These are phyloP conservation scores for Wickerhamiella spandovensis DNA, from an alignment of 805 yeast species.

Conservation along the genomic window DNA sequence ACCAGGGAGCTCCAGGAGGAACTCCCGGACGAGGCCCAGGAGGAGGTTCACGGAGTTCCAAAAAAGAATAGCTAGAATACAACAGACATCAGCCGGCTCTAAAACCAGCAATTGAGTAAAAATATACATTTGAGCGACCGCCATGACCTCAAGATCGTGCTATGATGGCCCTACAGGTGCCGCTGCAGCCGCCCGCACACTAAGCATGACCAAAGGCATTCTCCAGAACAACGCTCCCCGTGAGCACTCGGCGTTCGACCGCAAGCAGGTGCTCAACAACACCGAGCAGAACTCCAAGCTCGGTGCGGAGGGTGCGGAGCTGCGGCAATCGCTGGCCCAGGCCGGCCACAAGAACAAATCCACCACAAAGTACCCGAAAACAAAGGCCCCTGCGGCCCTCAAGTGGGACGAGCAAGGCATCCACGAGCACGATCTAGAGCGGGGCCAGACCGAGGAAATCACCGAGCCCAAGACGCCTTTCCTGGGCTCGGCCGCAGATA, in stretches of 20 bases:
- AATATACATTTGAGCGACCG: no score
- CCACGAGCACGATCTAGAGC: slow-evolving; percentile 13
- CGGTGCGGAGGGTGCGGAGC: slow-evolving; percentile 15
- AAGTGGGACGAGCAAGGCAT: slow-evolving; percentile 17
- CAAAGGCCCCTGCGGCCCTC: slow-evolving; percentile 18
- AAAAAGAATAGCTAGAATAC: no score
- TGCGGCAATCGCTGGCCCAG: slow-evolving; percentile 8
- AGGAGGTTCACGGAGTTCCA: no score
- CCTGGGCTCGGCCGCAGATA: slow-evolving; percentile 19
- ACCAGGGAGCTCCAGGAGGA: no score
- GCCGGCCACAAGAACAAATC: neutral
- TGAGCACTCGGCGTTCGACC: slow-evolving; percentile 15
- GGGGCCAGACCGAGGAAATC: slow-evolving; percentile 19
- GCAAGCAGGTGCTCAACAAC: slow-evolving; percentile 67
- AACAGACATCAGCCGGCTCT: no score
- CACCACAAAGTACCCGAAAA: slow-evolving; percentile 15
- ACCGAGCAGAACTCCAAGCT: slow-evolving; percentile 54
- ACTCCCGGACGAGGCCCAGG: no score
- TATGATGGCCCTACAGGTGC: no score
- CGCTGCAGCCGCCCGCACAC: neutral
- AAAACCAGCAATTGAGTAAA: no score
- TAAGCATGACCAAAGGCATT: slow-evolving; percentile 6
- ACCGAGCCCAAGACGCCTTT: slow-evolving; percentile 21
- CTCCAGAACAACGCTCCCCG: slow-evolving; percentile 8
- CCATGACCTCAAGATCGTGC: no score